These are phyloP conservation scores for Globisporangium rhizosaccharum DNA, from an alignment of 352 stramenopile species.

Conservation along the genomic window DNA sequence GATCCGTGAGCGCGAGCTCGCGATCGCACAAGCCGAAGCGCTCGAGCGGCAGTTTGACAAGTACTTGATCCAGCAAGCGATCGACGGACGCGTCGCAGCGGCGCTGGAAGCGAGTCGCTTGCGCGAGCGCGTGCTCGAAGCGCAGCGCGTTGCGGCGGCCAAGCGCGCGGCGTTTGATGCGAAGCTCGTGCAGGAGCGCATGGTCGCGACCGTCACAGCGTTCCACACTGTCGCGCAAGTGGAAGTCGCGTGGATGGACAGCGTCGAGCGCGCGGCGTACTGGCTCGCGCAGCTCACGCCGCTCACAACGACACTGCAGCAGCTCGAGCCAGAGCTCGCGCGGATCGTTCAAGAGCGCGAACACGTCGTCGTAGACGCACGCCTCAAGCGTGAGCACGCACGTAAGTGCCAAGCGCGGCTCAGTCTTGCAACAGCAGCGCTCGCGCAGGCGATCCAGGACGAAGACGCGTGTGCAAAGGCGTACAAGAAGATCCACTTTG, in stretches of 20 bases:
- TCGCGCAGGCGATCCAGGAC: conserved; percentile 28
- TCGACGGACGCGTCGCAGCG: conserved; percentile 37
- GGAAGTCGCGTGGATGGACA: conserved; percentile 52
- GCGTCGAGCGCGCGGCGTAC: conserved; percentile 30
- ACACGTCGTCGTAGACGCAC: conserved; percentile 51
- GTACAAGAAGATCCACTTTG: conserved; percentile 42
- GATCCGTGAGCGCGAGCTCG: conserved; percentile 45
- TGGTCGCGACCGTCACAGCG: conserved; percentile 58
- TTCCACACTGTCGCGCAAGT: conserved; percentile 26
- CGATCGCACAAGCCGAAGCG: conserved; percentile 30
- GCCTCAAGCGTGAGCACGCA: conserved; percentile 38
- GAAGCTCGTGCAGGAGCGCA: conserved; percentile 57
- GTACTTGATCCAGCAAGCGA: conserved; percentile 56
- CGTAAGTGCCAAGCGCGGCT: conserved; percentile 35
- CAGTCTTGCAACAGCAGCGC: conserved; percentile 21
- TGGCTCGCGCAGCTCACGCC: conserved; percentile 22
- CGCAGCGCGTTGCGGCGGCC: conserved; percentile 36
- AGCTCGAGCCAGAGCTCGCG: conserved; percentile 36
- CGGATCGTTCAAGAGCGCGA: conserved; percentile 41
- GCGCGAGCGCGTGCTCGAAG: conserved; percentile 38
- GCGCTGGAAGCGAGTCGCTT: conserved; percentile 40
- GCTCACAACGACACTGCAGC: conserved; percentile 24
- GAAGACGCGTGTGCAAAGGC: conserved; percentile 27
- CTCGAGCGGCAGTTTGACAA: conserved; percentile 55
- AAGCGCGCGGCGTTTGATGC: conserved; percentile 38